These are phyloP conservation scores for Scytalidium sp. DNA, from an alignment of 2,329 filamentous ascomycete genomes.

Conservation along the genomic window DNA sequence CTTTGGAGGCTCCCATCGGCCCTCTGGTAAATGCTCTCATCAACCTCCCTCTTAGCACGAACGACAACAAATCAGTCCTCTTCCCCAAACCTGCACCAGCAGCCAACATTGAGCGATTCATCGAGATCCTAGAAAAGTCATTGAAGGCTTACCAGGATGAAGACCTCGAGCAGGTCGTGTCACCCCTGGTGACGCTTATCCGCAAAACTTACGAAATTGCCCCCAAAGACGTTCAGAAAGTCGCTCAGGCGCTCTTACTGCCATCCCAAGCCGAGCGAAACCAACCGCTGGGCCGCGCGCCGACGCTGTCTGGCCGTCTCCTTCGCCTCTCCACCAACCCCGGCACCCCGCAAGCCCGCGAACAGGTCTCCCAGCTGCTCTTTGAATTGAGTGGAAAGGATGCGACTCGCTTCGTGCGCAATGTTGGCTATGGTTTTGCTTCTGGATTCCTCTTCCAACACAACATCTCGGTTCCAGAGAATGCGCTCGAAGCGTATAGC, in stretches of 20 bases:
- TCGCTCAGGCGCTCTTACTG: slow-evolving; percentile 66
- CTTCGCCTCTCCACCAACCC: slow-evolving; percentile 76
- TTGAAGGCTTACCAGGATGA: slow-evolving; percentile 60
- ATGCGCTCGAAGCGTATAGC: slow-evolving; percentile 54
- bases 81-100: slow-evolving; percentile 64
- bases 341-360: slow-evolving; percentile 66
- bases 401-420: slow-evolving; percentile 76
- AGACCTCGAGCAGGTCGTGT: slow-evolving; percentile 69
- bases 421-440: slow-evolving; percentile 93
- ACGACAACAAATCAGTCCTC: slow-evolving; percentile 44
- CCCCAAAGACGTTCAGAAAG: slow-evolving; percentile 56
- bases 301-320: slow-evolving; percentile 71
- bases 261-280: slow-evolving; percentile 75
- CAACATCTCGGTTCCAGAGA: slow-evolving; percentile 73
- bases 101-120: slow-evolving; percentile 59
- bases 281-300: slow-evolving; percentile 71
- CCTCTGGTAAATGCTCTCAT: slow-evolving; percentile 77
- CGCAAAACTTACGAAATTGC: slow-evolving; percentile 69
- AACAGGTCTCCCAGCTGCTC: slow-evolving; percentile 73
- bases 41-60: slow-evolving; percentile 67
- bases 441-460: slow-evolving; percentile 86
- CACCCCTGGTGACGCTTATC: slow-evolving; percentile 73
- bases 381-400: slow-evolving; percentile 86
- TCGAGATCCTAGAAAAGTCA: slow-evolving; percentile 67
- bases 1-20: slow-evolving; percentile 70